These are phyloP conservation scores for Chionographis japonica DNA, from an alignment of 106 monocot genomes.

Conservation along the genomic window DNA sequence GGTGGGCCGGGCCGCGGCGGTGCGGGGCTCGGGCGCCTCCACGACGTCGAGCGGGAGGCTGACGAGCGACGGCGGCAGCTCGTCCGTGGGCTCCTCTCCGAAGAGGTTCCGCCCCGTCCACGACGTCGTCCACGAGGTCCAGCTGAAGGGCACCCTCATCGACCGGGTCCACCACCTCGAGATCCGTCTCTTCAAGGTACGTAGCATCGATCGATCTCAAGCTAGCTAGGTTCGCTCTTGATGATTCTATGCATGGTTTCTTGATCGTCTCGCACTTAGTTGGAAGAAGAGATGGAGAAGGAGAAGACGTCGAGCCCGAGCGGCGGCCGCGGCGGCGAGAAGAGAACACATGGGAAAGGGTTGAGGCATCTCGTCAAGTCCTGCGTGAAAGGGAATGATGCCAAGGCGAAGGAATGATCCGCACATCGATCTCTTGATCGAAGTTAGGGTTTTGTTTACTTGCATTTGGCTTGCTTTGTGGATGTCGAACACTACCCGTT, in stretches of 20 bases:
- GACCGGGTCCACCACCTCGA: conserved; percentile 38
- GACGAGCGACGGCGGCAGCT: conserved; percentile 9
- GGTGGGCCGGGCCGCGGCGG: background rate
- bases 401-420: conserved; percentile 9
- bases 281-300: conserved; percentile 29
- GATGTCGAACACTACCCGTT: too few species aligned
- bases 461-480: too few species aligned
- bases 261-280: background rate
- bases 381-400: conserved; percentile 27
- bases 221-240: too few species aligned
- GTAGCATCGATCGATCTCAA: background rate
- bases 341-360: conserved; percentile 10
- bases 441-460: too few species aligned
- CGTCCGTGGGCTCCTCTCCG: conserved; percentile 19
- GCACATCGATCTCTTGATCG: too few species aligned
- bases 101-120: conserved; percentile 28
- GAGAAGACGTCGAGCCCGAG: conserved; percentile 18
- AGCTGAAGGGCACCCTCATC: conserved; percentile 35
- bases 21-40: conserved; percentile 7
- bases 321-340: background rate
- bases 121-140: conserved; percentile 36
- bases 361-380: conserved; percentile 38
- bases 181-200: conserved; percentile 32
- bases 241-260: background rate
- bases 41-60: conserved; percentile 7